Conservation (phyloP, 345 rosid genomes). For the Populus deltoides region DNA sequence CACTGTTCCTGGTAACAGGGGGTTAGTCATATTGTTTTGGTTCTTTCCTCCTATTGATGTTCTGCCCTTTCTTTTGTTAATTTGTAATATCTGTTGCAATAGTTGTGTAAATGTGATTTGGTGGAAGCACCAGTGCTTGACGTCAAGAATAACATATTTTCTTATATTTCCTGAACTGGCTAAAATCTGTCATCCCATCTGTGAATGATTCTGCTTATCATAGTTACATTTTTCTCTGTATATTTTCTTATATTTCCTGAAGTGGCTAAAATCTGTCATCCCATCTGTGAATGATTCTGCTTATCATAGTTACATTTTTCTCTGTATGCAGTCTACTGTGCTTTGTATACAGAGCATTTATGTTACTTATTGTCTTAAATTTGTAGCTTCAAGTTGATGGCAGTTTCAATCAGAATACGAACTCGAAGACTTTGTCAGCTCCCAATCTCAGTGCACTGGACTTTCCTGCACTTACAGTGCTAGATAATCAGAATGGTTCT, state of each 20-base stretch:
- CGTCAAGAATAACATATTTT: neutral
- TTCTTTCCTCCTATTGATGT: neutral
- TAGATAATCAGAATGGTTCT: conserved; percentile 55
- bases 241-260: conserved; percentile 2
- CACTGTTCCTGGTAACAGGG: conserved; percentile 12
- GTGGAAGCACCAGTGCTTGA: neutral
- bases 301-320: neutral
- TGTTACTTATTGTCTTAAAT: conserved; percentile 19
- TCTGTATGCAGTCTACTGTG: neutral
- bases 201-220: neutral
- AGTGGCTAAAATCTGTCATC: neutral
- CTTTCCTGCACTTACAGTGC: conserved; percentile 72
- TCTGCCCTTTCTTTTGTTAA: neutral
- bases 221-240: neutral
- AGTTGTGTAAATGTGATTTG: neutral
- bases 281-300: conserved; percentile 1
- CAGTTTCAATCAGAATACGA: conserved; percentile 65
- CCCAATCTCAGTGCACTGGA: conserved; percentile 77
- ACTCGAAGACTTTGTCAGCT: conserved; percentile 60
- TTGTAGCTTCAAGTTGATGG: conserved; percentile 92
- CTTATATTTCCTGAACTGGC: neutral
- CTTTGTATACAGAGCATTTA: conserved; percentile 5
- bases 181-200: neutral
- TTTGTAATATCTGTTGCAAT: neutral
- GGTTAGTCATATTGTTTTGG: conserved; percentile 8